Base-by-base conservation (phyloP, 345 rosid species). In the Citrus inodora region DNA sequence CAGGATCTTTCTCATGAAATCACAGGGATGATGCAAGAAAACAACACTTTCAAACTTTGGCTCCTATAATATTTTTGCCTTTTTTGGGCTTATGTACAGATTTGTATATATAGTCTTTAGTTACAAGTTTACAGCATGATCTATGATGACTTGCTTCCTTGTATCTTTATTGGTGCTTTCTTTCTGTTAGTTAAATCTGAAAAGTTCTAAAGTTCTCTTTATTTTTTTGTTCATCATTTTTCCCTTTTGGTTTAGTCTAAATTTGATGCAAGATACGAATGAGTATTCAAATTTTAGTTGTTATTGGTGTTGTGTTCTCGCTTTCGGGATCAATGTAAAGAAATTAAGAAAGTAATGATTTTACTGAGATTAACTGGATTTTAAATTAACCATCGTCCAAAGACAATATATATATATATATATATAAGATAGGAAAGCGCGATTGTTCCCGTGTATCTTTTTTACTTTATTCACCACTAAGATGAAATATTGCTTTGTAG, bases 1-100 rank as follows among this genome's bases (percentile, higher is more conserved):
- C 30, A 53, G 76, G 6, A 3, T 80, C 22, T 74, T 77, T 66
- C 10, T 19, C 6, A 38, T 33, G 58, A 80, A 42, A 80, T 59
- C 71, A 25, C 35, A n/a, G 32, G 79, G 40, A 59, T 69, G 51
- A 59, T 28, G 30, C 53, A 67, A 27, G 68, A 7, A 4, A 62
- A 11, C 9, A 25, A 70, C 22, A 46, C n/a, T 14, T 28, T 42
- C 33, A 4, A 46, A 25, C 58, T 69, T 40, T 35, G 22, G 24
- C 11, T 22, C 40, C 13, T 37, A 11, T 67, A 32, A 19, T 37
- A 37, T 21, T 8, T 16, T 65, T 33, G 14, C 17, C 8, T 33
- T 22, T 21, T 67, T 21, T 37, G 27, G 27, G 1, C 37, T 19
- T 8, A 65, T 33, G 6, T 33, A 33, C 37, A 30, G 22, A 22